phyloP scores from a whole-genome alignment of 2,329 filamentous ascomycete genomes.

The Nigrospora osmanthi region DNA sequence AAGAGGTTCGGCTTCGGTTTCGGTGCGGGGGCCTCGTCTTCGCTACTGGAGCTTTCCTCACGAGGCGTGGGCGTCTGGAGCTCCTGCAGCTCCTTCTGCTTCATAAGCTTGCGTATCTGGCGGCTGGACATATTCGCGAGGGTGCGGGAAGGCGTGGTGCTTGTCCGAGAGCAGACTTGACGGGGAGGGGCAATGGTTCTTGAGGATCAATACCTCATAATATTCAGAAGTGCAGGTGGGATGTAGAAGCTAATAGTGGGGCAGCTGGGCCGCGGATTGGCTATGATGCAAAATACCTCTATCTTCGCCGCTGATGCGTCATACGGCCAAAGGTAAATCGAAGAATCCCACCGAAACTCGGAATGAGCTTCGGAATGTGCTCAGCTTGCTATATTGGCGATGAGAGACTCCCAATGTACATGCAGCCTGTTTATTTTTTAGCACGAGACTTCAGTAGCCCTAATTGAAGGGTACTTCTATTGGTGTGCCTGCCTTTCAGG shows the following conservation, averaged over 20 bases:
- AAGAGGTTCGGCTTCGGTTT: constrained; percentile 40
- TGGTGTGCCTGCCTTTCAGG: no score
- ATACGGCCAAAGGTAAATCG: not conserved
- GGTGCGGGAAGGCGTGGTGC: not conserved
- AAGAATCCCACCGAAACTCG: no score
- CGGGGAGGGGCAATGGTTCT: not conserved
- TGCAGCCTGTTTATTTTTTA: no score
- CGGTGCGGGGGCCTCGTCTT: constrained; percentile 21
- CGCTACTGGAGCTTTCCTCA: constrained; percentile 26
- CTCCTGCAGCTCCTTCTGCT: constrained; percentile 38
- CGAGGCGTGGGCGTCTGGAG: constrained; percentile 25
- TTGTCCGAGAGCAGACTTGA: not conserved
- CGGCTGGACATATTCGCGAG: constrained; percentile 19
- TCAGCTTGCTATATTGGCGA: no score
- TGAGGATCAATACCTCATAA: not conserved
- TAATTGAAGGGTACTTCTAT: no score
- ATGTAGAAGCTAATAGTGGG: not conserved
- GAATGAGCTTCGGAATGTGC: no score
- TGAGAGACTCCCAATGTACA: no score
- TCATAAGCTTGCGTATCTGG: constrained; percentile 28
- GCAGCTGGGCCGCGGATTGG: not conserved
- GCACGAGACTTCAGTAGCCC: no score
- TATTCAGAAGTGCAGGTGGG: not conserved
- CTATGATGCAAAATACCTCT: no score
- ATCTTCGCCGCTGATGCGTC: not conserved